Evolutionary conservation across 2,329 filamentous ascomycete genomes (phyloP), one percentile per base, ranked within the genome.

Genomic region (Truncatella angustata): DNA sequence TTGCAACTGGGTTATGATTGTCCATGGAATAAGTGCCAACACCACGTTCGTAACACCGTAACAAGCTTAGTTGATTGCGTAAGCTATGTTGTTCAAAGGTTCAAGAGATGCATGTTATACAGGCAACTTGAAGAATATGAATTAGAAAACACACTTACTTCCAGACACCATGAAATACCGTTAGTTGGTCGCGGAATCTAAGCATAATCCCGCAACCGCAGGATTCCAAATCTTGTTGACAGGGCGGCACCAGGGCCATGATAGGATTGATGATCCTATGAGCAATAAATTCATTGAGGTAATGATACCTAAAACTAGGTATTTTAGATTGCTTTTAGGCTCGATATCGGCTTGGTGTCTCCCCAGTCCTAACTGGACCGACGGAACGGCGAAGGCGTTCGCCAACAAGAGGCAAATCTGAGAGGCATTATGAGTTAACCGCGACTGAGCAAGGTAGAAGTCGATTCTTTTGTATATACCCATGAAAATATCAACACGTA

Each of bases 21-120:
- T 60, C 65, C 66, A 68, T 0, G 66, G 65, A 3, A 68, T 43
- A 24, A 61, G 43, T 1, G 66, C 65, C 36, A 68, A 53, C 3
- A 54, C 40, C 9, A 67, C 63, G 54, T 68, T 64, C 36, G 48
- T 37, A 5, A 39, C 24, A 4, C 32, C 21, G 5, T 14, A 53
- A n/a, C 51, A 50, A 4, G 47, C 56, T 37, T 40, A 48, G n/a
- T 45, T 34, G 40, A 60, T 49, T 7, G 56, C 54, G 11, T 45
- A 49, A n/a, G n/a, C n/a, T n/a, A n/a, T n/a, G n/a, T n/a, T n/a
- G n/a, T n/a, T n/a, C n/a, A n/a, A n/a, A n/a, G n/a, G n/a, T n/a
- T n/a, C n/a, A n/a, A n/a, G n/a, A n/a, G n/a, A n/a, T n/a, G n/a
- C n/a, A n/a, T n/a, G n/a, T n/a, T n/a, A n/a, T n/a, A n/a, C n/a